These are phyloP conservation scores for Aspergillus texensis DNA, from an alignment of 2,329 filamentous ascomycete species.

Conservation along the genomic window DNA sequence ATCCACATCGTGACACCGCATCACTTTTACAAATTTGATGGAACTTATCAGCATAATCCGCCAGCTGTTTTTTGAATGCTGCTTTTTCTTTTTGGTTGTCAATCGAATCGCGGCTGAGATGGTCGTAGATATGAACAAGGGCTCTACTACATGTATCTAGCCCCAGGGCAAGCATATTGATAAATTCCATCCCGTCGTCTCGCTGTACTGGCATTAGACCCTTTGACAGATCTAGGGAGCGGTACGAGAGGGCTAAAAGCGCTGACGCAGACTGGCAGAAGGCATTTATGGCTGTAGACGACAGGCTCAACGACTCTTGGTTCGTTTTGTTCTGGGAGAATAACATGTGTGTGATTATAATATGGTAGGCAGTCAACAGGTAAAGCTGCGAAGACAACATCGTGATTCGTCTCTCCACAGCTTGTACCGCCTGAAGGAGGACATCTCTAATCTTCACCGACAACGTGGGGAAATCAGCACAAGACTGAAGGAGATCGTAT, in stretches of 20 bases:
- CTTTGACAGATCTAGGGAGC: neutral
- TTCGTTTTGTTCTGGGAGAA: neutral
- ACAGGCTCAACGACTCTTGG: neutral
- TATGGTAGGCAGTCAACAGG: constrained; percentile 8
- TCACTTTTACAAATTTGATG: constrained; percentile 8
- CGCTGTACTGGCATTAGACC: neutral
- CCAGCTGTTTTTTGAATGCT: neutral
- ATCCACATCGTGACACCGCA: neutral
- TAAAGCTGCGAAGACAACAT: neutral
- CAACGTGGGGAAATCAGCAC: constrained; percentile 2
- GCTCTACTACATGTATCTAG: constrained; percentile 8
- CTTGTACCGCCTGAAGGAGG: constrained; percentile 9
- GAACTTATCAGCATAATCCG: neutral
- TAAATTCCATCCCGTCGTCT: neutral
- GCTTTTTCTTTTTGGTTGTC: neutral
- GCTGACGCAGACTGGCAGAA: constrained; percentile 10
- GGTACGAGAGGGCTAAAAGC: constrained; percentile 1
- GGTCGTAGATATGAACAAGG: constrained; percentile 5
- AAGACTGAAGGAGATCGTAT: constrained; percentile 9
- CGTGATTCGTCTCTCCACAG: neutral
- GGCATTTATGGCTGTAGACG: neutral
- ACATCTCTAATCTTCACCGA: constrained; percentile 2
- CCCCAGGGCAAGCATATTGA: neutral
- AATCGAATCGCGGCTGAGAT: neutral
- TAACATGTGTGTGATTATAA: constrained; percentile 9